Evolutionary conservation across 1,284 basidiomycete genomes (phyloP).

Genomic region (Sphaerobolus stellatus): DNA sequence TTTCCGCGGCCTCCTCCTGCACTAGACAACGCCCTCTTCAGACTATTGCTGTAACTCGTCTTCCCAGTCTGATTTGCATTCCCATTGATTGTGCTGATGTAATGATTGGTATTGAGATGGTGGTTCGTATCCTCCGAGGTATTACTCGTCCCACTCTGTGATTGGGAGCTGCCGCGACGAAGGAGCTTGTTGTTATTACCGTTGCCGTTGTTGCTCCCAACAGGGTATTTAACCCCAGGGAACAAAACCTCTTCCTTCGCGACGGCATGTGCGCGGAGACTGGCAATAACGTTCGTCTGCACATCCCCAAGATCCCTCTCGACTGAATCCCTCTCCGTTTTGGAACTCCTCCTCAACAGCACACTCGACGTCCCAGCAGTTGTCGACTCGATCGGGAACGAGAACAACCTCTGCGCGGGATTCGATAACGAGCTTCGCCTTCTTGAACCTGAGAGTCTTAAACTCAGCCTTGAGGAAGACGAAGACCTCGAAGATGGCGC

Average conservation of each 20-base stretch:
- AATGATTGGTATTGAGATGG: no score
- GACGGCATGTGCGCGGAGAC: constrained; percentile 59
- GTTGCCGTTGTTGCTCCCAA: constrained; percentile 44
- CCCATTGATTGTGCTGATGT: no score
- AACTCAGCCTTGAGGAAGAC: constrained; percentile 19
- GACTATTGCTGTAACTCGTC: no score
- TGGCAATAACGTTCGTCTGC: constrained; percentile 60
- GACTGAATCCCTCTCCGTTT: constrained; percentile 63
- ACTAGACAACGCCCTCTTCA: no score
- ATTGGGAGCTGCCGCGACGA: constrained; percentile 66
- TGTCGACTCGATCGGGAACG: no score
- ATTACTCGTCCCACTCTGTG: no score
- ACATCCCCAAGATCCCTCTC: constrained; percentile 70
- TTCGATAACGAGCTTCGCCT: constrained; percentile 12
- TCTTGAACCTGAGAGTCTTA: constrained; percentile 13
- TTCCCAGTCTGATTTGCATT: no score
- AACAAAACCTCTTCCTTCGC: constrained; percentile 64
- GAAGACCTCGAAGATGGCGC: constrained; percentile 11
- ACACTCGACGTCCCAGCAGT: constrained; percentile 56
- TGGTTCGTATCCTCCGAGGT: no score
- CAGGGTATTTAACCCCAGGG: constrained; percentile 34
- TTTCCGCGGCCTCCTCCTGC: no score
- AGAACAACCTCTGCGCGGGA: constrained; percentile 24
- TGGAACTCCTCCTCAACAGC: constrained; percentile 67
- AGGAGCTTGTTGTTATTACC: constrained; percentile 59